These are phyloP conservation scores for Cercospora sesami DNA, from an alignment of 2,329 filamentous ascomycete genomes.

Conservation along the genomic window DNA sequence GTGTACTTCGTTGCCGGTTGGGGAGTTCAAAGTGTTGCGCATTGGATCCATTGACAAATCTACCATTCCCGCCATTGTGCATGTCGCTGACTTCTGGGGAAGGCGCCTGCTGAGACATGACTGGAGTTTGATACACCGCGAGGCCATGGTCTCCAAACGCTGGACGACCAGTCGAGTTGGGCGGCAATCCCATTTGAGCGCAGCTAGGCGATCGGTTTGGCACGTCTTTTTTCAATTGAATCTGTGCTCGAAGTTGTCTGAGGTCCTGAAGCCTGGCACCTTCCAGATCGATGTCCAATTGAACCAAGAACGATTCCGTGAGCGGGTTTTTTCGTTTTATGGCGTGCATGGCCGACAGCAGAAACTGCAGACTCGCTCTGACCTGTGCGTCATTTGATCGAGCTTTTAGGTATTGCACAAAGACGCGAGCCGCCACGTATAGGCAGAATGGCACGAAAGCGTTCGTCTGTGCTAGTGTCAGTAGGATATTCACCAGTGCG, in stretches of 20 bases:
- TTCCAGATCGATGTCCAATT: conserved; percentile 88
- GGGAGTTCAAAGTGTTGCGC: conserved; percentile 29
- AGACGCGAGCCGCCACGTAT: conserved; percentile 92
- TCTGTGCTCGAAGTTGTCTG: conserved; percentile 26
- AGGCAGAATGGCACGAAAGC: conserved; percentile 94
- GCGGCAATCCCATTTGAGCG: conserved; percentile 16
- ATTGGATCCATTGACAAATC: not conserved
- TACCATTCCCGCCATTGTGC: conserved; percentile 7
- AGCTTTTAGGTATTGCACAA: conserved; percentile 94
- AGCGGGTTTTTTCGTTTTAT: conserved; percentile 85
- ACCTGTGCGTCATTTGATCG: conserved; percentile 80
- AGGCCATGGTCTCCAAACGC: conserved; percentile 32
- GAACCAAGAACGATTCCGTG: conserved; percentile 90
- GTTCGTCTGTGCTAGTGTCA: conserved; percentile 60
- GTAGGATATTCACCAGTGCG: conserved; percentile 48
- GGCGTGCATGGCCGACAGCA: conserved; percentile 86
- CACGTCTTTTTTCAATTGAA: conserved; percentile 10
- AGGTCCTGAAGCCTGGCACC: conserved; percentile 59
- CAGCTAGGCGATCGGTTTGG: conserved; percentile 24
- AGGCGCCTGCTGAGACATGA: not conserved
- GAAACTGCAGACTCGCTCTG: conserved; percentile 80
- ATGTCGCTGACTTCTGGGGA: not conserved
- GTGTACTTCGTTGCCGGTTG: conserved; percentile 30
- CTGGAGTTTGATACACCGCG: conserved; percentile 28
- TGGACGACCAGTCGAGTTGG: conserved; percentile 5